A percentile compares a stretch with the other conserved stretches of the same genome.
These are phyloP conservation scores for Crassisporium funariophilum DNA, from an alignment of 768 basidiomycete species.

Conservation along the genomic window DNA sequence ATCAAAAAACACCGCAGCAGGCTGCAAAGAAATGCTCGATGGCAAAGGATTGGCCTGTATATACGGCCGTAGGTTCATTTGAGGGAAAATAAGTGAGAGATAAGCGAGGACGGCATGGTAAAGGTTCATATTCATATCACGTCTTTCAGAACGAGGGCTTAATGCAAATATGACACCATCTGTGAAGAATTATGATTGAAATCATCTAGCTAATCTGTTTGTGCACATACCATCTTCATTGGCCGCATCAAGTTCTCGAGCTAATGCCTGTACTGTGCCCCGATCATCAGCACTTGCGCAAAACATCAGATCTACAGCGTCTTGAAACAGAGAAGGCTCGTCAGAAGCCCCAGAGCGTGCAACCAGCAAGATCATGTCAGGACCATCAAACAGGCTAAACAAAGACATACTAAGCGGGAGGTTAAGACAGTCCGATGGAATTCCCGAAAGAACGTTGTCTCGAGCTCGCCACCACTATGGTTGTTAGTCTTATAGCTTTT, in stretches of 20 bases:
- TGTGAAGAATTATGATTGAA: background rate
- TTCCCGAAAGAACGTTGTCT: slow-evolving; percentile 27
- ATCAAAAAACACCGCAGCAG: background rate
- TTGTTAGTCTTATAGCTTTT: slow-evolving; percentile 37
- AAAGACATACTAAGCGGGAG: slow-evolving; percentile 14
- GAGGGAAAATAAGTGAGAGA: too few relatives aligned
- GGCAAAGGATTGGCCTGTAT: background rate
- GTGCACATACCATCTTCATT: too few relatives aligned
- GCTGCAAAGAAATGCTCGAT: background rate
- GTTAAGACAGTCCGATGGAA: slow-evolving; percentile 22
- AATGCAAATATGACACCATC: background rate
- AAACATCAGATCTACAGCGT: too few relatives aligned
- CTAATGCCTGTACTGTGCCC: too few relatives aligned
- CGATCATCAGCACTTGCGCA: too few relatives aligned
- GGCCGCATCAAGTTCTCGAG: too few relatives aligned
- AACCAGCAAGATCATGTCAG: background rate
- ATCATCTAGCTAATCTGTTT: too few relatives aligned
- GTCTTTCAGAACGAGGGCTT: too few relatives aligned
- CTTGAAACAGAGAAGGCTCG: too few relatives aligned
- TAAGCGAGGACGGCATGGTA: too few relatives aligned
- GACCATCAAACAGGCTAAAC: background rate
- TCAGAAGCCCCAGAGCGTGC: too few relatives aligned
- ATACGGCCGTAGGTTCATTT: background rate
- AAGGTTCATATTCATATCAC: too few relatives aligned
- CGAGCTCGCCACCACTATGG: slow-evolving; percentile 31